These are phyloP conservation scores for Fusarium veterinarium DNA, from an alignment of 2,329 filamentous ascomycete genomes.

Conservation along the genomic window DNA sequence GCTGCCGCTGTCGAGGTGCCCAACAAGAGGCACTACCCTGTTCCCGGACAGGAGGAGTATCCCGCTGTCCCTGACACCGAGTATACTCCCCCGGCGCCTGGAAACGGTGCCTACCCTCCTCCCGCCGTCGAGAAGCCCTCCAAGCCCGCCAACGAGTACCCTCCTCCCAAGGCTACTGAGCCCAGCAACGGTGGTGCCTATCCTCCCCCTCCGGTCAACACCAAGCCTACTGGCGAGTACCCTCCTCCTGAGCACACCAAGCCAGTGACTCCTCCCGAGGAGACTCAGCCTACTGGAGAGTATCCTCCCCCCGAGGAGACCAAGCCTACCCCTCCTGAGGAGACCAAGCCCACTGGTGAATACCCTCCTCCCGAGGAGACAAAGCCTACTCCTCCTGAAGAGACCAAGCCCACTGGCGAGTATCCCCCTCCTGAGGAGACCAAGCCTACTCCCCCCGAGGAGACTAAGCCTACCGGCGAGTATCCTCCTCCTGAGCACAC, in stretches of 20 bases:
- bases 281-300: not conserved
- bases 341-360: not conserved
- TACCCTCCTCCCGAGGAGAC: slow-evolving; percentile 6
- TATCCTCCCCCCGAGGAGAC: not conserved
- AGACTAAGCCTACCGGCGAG: not conserved
- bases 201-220: slow-evolving; percentile 5
- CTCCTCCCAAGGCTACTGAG: not conserved
- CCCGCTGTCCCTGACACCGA: slow-evolving; percentile 5
- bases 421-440: not conserved
- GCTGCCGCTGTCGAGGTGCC: slow-evolving; percentile 27
- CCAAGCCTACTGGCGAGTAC: slow-evolving; percentile 8
- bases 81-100: slow-evolving; percentile 2
- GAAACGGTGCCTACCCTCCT: not conserved
- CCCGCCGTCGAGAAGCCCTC: not conserved
- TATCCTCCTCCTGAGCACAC: not conserved
- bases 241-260: slow-evolving; percentile 1
- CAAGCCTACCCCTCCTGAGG: not conserved
- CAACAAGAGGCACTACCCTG: slow-evolving; percentile 8
- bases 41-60: slow-evolving; percentile 3
- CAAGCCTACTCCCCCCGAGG: not conserved
- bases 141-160: not conserved
- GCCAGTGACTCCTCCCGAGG: slow-evolving; percentile 8
- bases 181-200: not conserved
- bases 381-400: slow-evolving; percentile 6
- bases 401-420: not conserved